Base-by-base conservation (phyloP, 140 eudicot genomes). In the Erigeron philadelphicus region DNA sequence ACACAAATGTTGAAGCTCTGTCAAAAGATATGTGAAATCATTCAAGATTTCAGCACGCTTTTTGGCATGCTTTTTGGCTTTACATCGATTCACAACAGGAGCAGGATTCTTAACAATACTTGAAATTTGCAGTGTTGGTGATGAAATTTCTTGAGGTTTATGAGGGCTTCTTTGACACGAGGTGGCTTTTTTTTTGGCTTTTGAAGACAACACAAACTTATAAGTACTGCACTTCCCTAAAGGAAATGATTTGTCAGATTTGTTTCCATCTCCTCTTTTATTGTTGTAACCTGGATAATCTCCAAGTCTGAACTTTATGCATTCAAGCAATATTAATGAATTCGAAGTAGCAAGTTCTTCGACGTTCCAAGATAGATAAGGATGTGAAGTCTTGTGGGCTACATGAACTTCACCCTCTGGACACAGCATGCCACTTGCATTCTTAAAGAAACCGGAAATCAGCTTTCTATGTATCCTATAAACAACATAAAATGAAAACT, bases 251-350 rank as follows among this genome's bases (percentile, higher is more conserved):
- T 81, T 35, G 21, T 87, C 88, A n/a, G 84, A 17, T 25, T 65
- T 73, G 1, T 8, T 8, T 46, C 93, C 88, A 25, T 71, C 82
- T 23, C 97, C 97, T 70, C 87, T 78, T 73, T 87, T 90, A 67
- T 87, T 85, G 12, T 62, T 53, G 78, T 87, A 90, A 21, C 93
- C 93, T 4, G 92, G 97, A 69, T 83, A 87, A 42, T 85, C 95
- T 44, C 64, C 38, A 4, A 75, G 58, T 0, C 48, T 78, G 77
- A 87, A 90, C 23, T 72, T 53, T 18, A 65, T 88, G 48, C 73
- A 8, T 31, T 74, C 78, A 12, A 73, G 61, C 64, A 81, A 67
- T 0, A 0, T 0, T 70, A 90, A 73, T 7, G 67, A 66, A 43
- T 67, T 78, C 23, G 57, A 23, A 15, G 12, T 11, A 9, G 79